Evolutionary conservation across 441 rosid species (phyloP).

Genomic region (Flueggea neowawraea): DNA sequence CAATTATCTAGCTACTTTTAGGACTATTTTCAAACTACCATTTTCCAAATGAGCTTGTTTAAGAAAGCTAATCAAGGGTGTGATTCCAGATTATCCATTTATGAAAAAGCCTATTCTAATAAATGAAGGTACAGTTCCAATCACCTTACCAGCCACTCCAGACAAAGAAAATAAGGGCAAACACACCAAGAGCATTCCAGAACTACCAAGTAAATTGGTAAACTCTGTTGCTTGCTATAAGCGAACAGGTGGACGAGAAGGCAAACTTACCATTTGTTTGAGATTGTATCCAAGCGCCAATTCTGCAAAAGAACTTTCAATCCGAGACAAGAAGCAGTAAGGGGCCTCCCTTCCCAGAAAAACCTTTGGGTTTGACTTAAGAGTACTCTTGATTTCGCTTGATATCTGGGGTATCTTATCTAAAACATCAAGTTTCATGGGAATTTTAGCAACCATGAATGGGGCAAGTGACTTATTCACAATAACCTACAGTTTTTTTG

Average conservation of each 20-base stretch:
- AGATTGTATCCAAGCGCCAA: constrained; percentile 86
- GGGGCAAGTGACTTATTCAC: constrained; percentile 86
- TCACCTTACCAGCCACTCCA: too few relatives aligned
- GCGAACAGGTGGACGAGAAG: background rate
- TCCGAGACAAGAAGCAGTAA: constrained; percentile 70
- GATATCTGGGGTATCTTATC: constrained; percentile 73
- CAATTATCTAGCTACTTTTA: too few relatives aligned
- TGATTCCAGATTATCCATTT: too few relatives aligned
- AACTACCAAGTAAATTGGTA: too few relatives aligned
- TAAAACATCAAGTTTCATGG: constrained; percentile 57
- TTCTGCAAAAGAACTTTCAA: constrained; percentile 69
- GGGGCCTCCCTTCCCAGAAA: constrained; percentile 83
- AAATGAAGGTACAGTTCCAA: too few relatives aligned
- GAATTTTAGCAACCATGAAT: constrained; percentile 57
- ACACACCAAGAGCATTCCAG: too few relatives aligned
- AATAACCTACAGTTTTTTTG: constrained; percentile 50
- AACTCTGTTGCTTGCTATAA: too few relatives aligned
- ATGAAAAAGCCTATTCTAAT: too few relatives aligned
- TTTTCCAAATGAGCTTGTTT: too few relatives aligned
- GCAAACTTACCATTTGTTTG: constrained; percentile 54
- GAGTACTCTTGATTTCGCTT: constrained; percentile 58
- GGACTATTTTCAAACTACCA: too few relatives aligned
- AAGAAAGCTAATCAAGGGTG: too few relatives aligned
- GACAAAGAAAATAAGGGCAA: too few relatives aligned
- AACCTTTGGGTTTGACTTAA: constrained; percentile 58